Evolutionary conservation across 495 filamentous ascomycete species (phyloP).

Genomic region (Aspergillus mulundensis): DNA sequence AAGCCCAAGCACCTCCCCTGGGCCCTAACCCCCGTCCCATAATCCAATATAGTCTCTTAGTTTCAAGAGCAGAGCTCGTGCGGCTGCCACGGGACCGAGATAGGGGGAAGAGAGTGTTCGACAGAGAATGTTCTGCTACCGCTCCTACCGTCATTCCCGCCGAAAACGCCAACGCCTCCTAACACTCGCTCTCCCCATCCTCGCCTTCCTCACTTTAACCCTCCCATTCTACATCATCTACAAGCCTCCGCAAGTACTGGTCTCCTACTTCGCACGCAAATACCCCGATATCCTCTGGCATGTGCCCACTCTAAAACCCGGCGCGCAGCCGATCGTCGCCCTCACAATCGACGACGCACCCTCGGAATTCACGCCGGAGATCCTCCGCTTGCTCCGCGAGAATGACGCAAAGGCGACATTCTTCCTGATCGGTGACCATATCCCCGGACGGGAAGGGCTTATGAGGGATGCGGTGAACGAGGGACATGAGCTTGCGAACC

Average conservation of each 20-base stretch:
- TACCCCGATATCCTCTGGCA: constrained; percentile 78
- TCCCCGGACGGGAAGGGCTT: constrained; percentile 53
- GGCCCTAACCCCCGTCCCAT: background rate
- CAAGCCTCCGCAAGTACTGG: constrained; percentile 64
- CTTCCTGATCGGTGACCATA: constrained; percentile 75
- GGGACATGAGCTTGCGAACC: constrained; percentile 75
- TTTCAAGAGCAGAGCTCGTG: background rate
- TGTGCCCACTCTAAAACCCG: constrained; percentile 30
- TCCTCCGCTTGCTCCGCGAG: constrained; percentile 58
- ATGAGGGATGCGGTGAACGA: constrained; percentile 57
- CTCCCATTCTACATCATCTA: constrained; percentile 64
- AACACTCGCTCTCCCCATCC: constrained; percentile 44
- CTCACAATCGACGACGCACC: constrained; percentile 85
- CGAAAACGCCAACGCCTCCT: constrained; percentile 45
- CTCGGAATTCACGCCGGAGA: constrained; percentile 64
- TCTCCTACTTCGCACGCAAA: constrained; percentile 61
- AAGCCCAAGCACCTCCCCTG: background rate
- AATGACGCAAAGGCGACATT: constrained; percentile 66
- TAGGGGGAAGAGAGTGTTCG: background rate
- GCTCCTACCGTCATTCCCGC: constrained; percentile 23
- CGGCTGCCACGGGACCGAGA: background rate
- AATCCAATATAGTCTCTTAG: background rate
- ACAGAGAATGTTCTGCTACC: constrained; percentile 27
- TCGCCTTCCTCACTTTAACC: constrained; percentile 45
- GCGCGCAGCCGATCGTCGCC: constrained; percentile 50